Evolutionary conservation across 192 early-diverging fungal genomes (phyloP).

Genomic region (Rhizoclosmatium sp.): DNA sequence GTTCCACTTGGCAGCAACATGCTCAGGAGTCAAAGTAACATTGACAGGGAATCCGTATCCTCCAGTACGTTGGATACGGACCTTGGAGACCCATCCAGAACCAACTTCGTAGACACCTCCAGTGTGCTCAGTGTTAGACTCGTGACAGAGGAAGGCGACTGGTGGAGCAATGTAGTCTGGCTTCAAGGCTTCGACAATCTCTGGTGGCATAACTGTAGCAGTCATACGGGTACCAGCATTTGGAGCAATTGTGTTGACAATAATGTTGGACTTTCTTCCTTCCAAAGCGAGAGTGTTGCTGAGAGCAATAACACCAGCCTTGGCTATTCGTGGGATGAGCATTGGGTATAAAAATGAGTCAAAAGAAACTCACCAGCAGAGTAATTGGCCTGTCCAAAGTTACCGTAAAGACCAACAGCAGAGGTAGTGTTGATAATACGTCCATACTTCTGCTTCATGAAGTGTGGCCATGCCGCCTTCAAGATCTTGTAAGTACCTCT

Average conservation of each 20-base stretch:
- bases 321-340: slow-evolving; percentile 58
- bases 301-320: slow-evolving; percentile 89
- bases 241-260: slow-evolving; percentile 94
- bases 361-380: slow-evolving; percentile 54
- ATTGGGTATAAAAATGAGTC: slow-evolving; percentile 12
- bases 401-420: slow-evolving; percentile 92
- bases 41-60: slow-evolving; percentile 92
- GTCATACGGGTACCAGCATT: slow-evolving; percentile 98
- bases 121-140: slow-evolving; percentile 74
- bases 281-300: slow-evolving; percentile 93
- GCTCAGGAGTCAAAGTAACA: slow-evolving; percentile 83
- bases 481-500: slow-evolving; percentile 93
- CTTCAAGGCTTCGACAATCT: slow-evolving; percentile 93
- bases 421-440: slow-evolving; percentile 95
- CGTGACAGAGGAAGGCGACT: slow-evolving; percentile 93
- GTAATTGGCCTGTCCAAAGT: slow-evolving; percentile 94
- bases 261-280: slow-evolving; percentile 89
- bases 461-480: slow-evolving; percentile 96
- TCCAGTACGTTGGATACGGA: slow-evolving; percentile 95
- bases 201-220: slow-evolving; percentile 94
- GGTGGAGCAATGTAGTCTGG: slow-evolving; percentile 97
- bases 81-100: slow-evolving; percentile 65
- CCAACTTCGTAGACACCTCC: slow-evolving; percentile 72
- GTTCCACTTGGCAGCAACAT: slow-evolving; percentile 78
- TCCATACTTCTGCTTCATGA: slow-evolving; percentile 94